Base-by-base conservation (phyloP, 75 land plant genomes). In the Larix kaempferi region DNA sequence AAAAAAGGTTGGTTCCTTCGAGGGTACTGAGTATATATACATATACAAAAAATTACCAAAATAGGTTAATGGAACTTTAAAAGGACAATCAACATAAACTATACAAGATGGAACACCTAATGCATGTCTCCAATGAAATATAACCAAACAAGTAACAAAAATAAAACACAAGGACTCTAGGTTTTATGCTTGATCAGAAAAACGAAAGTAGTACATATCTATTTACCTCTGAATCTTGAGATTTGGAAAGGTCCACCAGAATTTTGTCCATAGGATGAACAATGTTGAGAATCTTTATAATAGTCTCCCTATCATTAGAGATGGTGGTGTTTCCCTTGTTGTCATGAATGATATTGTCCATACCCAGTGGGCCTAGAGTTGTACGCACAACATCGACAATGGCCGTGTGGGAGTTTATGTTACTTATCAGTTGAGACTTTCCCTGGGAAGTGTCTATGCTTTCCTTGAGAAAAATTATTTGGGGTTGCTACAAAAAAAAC, bases 251-350 rank as follows among this genome's bases (percentile, higher is more conserved):
- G 72, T 96, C 99, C 62, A 94, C 99, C 44, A 96, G 95, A 78
- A 96, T 92, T 88, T 94, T 96, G 39, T 98, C 98, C 29, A 95
- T 94, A n/a, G 99, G 99, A 67, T 96, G 99, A 57, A 96, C 98
- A 57, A 96, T 94, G 71, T 96, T 98, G 35, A 96, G 92, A 33
- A 96, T 92, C 91, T 96, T 96, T 98, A 96, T 96, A 54, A 96
- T 96, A 69, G 99, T 96, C 59, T 98, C 99, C 1, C 99, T 98
- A 44, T 96, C 99, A 65, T 96, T 96, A 74, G 99, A 96, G 19
- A 96, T 96, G 75, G 99, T 96, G 58, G 88, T 90, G 49, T 82
- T 84, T 2, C 98, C 98, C 85, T 91, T 92, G 62, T 92, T 93
- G 67, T 94, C 99, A 76, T 96, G 98, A 71, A 96, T 91, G 57